Percentiles rank a stretch among this genome's conserved stretches.
Conservation (phyloP, 306 rosid species). For the Citrullus colocynthis region DNA sequence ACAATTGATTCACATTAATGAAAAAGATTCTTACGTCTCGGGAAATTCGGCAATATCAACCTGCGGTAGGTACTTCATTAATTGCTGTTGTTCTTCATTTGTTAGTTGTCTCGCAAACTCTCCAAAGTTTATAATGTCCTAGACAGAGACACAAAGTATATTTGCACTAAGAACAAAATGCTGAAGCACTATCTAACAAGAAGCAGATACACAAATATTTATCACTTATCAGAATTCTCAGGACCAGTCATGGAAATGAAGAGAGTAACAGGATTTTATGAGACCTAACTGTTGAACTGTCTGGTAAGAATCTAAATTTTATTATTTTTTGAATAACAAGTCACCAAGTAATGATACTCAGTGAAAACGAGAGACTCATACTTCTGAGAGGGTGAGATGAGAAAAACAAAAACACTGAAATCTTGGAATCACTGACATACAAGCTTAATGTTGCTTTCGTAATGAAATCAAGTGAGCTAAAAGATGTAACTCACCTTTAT, state of each 20-base stretch:
- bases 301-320: not conserved
- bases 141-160: constrained; percentile 4
- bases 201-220: not conserved
- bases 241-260: not conserved
- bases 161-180: not conserved
- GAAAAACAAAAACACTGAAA: not conserved
- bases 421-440: not conserved
- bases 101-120: constrained; percentile 69
- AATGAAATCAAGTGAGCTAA: not conserved
- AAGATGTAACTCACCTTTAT: constrained; percentile 47
- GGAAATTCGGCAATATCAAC: constrained; percentile 64
- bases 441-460: not conserved
- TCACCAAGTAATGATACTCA: not conserved
- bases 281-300: not conserved
- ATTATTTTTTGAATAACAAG: not conserved
- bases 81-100: constrained; percentile 74
- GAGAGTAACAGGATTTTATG: not conserved
- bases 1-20: not conserved
- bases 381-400: not conserved
- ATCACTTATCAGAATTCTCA: not conserved
- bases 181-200: not conserved
- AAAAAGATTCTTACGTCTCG: constrained; percentile 47
- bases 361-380: not conserved
- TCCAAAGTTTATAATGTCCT: constrained; percentile 71
- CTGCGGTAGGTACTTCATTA: constrained; percentile 63